Conservation (phyloP, 345 rosid species). For the Garcia nutans region DNA sequence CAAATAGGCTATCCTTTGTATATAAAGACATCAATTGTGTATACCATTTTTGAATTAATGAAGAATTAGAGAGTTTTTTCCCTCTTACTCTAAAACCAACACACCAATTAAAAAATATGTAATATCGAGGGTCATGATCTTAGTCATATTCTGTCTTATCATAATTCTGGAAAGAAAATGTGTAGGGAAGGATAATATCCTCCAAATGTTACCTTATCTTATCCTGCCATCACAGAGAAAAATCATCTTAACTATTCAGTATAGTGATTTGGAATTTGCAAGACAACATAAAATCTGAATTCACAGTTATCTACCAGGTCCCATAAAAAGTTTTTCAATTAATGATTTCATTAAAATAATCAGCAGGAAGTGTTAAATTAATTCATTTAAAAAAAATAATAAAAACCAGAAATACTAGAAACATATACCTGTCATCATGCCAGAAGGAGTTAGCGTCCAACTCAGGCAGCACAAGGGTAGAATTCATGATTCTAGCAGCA, state of each 20-base stretch:
- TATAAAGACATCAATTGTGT: too few relatives aligned
- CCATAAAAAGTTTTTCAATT: background rate
- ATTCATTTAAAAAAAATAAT: background rate
- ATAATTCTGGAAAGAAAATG: background rate
- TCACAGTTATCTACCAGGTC: background rate
- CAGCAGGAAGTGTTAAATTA: background rate
- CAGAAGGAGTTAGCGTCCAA: slow-evolving; percentile 97
- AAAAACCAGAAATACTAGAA: slow-evolving; percentile 3
- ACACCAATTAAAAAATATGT: background rate
- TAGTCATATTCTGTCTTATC: background rate
- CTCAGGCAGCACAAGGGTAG: slow-evolving; percentile 95
- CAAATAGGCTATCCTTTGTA: too few relatives aligned
- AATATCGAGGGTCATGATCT: background rate
- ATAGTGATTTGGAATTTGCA: background rate
- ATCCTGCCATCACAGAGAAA: background rate
- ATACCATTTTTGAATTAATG: too few relatives aligned
- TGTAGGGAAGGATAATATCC: background rate
- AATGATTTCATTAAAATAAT: background rate
- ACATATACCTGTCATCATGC: slow-evolving; percentile 90
- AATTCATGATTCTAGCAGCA: slow-evolving; percentile 99
- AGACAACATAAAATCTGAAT: background rate
- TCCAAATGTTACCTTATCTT: background rate
- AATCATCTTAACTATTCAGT: background rate
- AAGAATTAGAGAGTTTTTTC: too few relatives aligned
- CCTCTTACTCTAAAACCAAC: too few relatives aligned